Conservation (phyloP, 2,329 filamentous ascomycete species). For the Sporothrix brunneoviolacea region DNA sequence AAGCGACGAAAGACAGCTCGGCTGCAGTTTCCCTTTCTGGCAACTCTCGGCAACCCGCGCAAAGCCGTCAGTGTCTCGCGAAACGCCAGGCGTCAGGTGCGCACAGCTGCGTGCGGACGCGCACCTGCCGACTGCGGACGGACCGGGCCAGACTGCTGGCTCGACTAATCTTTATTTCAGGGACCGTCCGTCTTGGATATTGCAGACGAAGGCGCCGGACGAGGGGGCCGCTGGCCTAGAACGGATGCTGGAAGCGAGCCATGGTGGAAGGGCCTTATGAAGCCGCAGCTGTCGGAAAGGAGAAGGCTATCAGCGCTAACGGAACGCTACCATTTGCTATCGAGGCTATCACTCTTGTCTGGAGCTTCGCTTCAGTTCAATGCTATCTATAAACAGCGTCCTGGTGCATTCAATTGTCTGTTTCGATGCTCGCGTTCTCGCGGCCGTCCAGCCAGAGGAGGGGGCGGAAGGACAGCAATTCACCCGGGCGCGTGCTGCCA, state of each 20-base stretch:
- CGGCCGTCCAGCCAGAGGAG: background rate
- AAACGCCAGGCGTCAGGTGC: too few species aligned
- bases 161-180: too few species aligned
- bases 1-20: background rate
- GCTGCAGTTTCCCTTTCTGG: constrained; percentile 1
- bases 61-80: too few species aligned
- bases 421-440: too few species aligned
- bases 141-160: too few species aligned
- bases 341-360: background rate
- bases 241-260: background rate
- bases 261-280: too few species aligned
- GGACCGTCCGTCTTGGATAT: too few species aligned
- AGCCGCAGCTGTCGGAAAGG: too few species aligned
- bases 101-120: too few species aligned
- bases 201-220: background rate
- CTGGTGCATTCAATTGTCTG: too few species aligned
- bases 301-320: background rate
- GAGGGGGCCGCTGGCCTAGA: background rate
- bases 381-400: constrained; percentile 5
- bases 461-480: background rate
- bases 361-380: background rate
- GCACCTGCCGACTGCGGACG: too few species aligned
- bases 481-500: background rate
- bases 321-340: background rate
- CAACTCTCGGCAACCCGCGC: background rate